Evolutionary conservation across 2,329 filamentous ascomycete species (phyloP), one percentile per base, ranked within the genome.

Genomic region (Trichophyton simii): DNA sequence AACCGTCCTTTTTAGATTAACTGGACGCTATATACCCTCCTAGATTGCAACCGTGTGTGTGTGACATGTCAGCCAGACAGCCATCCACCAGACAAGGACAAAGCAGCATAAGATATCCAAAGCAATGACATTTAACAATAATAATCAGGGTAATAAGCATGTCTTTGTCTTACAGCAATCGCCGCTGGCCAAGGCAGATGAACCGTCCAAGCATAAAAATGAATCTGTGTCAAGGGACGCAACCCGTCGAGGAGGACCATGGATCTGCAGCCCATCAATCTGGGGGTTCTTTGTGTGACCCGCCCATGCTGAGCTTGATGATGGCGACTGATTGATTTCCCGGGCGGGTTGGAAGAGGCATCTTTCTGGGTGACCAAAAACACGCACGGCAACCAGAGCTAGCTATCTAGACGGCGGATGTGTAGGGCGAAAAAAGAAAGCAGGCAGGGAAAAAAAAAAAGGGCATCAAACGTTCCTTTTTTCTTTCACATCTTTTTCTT

Each of bases 41-140:
- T 15, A 4, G 28, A 54, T 22, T 54, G 50, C 22, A 54, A 54
- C 28, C 18, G 18, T 18, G 5, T 15, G 28, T 54, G 50, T 54
- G 50, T n/a, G 50, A 54, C 50, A 22, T 54, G 50, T 34, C 50
- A 54, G 50, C 50, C 50, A 54, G 50, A 54, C 50, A 54, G 50
- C 50, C 50, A 54, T 54, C 50, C 50, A 54, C 13, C 50, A 54
- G 13, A 4, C 15, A n/a, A 13, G 7, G 28, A 25, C 9, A 31
- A 52, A 52, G 11, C 25, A 52, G 25, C 3, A 25, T 31, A 15
- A n/a, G 31, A 28, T 1, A 38, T 2, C 9, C 34, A 13, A 38
- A 38, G 3, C 3, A 38, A 9, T 38, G 34, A 38, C 13, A 38
- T 38, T 38, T 38, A 38, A 13, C 34, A 38, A 38, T 38, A 38